Conservation (phyloP, 73 alveolate species). For the Paramecium pentaurelia region DNA sequence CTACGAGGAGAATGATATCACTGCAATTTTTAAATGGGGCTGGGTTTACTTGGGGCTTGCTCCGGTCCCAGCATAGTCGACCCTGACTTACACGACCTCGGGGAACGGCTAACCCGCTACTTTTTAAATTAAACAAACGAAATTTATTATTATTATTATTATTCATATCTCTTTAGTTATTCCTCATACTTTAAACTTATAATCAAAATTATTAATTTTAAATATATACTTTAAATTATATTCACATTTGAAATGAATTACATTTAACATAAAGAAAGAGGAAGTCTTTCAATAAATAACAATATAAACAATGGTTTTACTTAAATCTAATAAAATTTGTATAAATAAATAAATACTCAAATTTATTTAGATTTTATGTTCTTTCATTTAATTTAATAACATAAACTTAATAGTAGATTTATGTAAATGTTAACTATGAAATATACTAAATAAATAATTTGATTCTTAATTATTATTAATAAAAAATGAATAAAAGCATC, state of each 20-base stretch:
- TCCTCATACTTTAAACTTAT: not conserved
- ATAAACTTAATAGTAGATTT: no score
- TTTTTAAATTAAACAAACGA: slow-evolving; percentile 49
- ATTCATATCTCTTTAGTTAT: not conserved
- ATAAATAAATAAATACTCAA: no score
- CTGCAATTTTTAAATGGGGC: slow-evolving; percentile 60
- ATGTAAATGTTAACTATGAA: no score
- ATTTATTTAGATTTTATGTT: no score
- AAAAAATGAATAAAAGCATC: not conserved
- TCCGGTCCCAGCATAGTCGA: slow-evolving; percentile 59
- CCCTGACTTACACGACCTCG: slow-evolving; percentile 56
- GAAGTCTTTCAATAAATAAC: not conserved
- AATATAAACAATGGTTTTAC: no score
- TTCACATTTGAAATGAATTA: no score
- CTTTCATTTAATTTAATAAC: no score
- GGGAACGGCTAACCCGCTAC: slow-evolving; percentile 56
- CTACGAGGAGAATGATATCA: slow-evolving; percentile 56
- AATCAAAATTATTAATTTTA: not conserved
- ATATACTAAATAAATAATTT: not conserved
- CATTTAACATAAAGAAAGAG: not conserved
- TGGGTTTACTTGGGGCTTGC: slow-evolving; percentile 59
- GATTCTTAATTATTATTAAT: not conserved
- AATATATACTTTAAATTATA: no score
- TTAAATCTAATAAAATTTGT: no score
- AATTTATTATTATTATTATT: not conserved